Evolutionary conservation across 2,329 filamentous ascomycete genomes (phyloP), one percentile per base, ranked within the genome.

Genomic region (Colletotrichum lentis): DNA sequence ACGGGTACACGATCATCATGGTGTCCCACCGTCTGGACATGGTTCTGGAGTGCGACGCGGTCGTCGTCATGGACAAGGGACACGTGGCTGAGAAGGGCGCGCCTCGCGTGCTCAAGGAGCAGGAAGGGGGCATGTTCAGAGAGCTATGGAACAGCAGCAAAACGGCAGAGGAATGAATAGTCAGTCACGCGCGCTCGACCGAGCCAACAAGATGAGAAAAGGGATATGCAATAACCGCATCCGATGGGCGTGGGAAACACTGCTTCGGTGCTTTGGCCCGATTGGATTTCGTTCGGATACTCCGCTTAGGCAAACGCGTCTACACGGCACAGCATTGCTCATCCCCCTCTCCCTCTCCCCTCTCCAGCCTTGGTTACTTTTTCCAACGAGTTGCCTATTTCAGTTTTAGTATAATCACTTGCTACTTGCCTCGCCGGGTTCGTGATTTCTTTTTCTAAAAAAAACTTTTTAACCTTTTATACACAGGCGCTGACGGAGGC

Each of bases 1-100:
- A 62, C 8, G 73, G 64, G 4, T 77, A 77, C 69, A 90, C 88
- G 0, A 82, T 90, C 47, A 69, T 80, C 35, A 78, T 78, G 73
- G 75, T 80, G 1, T 77, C 75, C 46, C 79, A 80, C 65, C 74
- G 77, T n/a, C 69, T 80, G 35, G 76, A 79, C 12, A 83, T 82
- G 41, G 82, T 85, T 35, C 75, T 83, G 62, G 80, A 81, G 61
- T 84, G 82, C 7, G 81, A 84, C 69, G 75, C 74, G 24, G 77
- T 84, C 53, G 75, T 79, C 2, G 80, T 84, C 10, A 79, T 84
- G 77, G 77, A 83, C 41, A 73, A 75, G 20, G 81, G 81, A 5
- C 70, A 71, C 62, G 74, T 83, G 20, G 78, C 79, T 2, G 81
- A 84, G 70, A 61, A 57, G 22, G 67, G 67, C 2, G 44, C n/a